Base-by-base conservation (phyloP, 2,329 filamentous ascomycete species). In the Botryotinia calthae region DNA sequence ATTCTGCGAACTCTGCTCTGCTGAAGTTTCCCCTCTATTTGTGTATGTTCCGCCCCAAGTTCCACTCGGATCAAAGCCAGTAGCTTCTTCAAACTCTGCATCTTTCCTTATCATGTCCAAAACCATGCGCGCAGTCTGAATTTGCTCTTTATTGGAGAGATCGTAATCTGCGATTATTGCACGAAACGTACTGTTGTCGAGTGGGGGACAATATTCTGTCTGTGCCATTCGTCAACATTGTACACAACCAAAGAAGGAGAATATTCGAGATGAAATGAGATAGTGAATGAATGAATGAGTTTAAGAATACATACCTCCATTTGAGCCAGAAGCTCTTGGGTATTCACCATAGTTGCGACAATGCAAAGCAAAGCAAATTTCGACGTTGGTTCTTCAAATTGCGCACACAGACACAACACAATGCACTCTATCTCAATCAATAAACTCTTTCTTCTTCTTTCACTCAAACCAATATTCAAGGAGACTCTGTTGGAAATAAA, bases 41-140 rank as follows among this genome's bases (percentile, higher is more conserved):
- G 56, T 54, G 44, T 56, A 71, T 76, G 66, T 73, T 71, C 61
- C 77, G 79, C 86, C 87, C 42, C 89, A 87, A 40, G 91, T 88
- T 4, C 92, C 93, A 46, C 92, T 93, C 0, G 93, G 88, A 76
- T 96, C 93, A 79, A 97, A 97, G 0, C 90, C 90, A 16, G 88
- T 90, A 25, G 89, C 87, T 79, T 96, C 93, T 80, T 96, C 91
- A 1, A 83, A 82, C 0, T 84, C 80, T 0, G 92, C 93, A 73
- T 87, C 84, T 44, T 88, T 84, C 69, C 91, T 91, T 22, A 98
- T 82, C 1, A 83, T 81, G n/a, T 91, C 85, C 1, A 98, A 85
- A 0, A 87, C 85, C n/a, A 83, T 80, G 44, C 87, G 86, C 4
- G 90, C 89, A 16, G 84, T 82, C 4, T 86, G 79, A 46, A 90